A percentile compares a stretch with the other conserved stretches of the same genome.
Conservation (phyloP, 495 filamentous ascomycete genomes). For the Talaromyces proteolyticus region DNA sequence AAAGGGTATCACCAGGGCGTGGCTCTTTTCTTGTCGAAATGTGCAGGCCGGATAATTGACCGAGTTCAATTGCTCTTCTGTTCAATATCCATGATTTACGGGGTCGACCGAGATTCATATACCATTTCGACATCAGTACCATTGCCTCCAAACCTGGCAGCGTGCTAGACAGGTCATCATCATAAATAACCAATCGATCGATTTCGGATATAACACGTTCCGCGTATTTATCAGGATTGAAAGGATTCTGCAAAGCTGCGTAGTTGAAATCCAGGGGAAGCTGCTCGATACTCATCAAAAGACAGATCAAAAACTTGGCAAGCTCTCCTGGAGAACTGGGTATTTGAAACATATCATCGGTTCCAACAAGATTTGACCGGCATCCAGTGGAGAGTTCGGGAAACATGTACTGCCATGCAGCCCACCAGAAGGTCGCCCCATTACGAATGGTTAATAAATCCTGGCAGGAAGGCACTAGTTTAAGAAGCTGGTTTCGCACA, state of each 20-base stretch:
- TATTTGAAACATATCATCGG: conserved; percentile 1
- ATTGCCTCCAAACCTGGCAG: conserved; percentile 47
- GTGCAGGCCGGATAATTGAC: conserved; percentile 41
- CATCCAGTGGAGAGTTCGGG: conserved; percentile 14
- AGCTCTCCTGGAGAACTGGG: conserved; percentile 23
- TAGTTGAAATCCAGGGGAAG: conserved; percentile 21
- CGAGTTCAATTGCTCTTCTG: conserved; percentile 41
- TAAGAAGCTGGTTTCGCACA: conserved; percentile 18
- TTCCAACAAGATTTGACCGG: conserved; percentile 3
- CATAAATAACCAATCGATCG: conserved; percentile 34
- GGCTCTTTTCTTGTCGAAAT: conserved; percentile 16
- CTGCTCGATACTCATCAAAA: conserved; percentile 27
- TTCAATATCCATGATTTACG: conserved; percentile 44
- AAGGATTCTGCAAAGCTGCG: conserved; percentile 11
- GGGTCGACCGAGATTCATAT: conserved; percentile 43
- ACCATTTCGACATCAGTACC: conserved; percentile 37
- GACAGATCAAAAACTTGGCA: conserved; percentile 29
- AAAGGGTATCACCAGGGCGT: conserved; percentile 14
- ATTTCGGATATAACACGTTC: conserved; percentile 27
- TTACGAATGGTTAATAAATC: conserved; percentile 24
- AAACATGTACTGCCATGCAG: conserved; percentile 22
- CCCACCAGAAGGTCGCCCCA: conserved; percentile 20
- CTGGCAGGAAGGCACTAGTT: conserved; percentile 24
- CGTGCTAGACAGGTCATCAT: conserved; percentile 43
- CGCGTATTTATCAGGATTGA: conserved; percentile 19